Percentiles rank a stretch among this genome's conserved stretches.
These are phyloP conservation scores for Niveomyces coronatus DNA, from an alignment of 2,329 filamentous ascomycete species.

Conservation along the genomic window DNA sequence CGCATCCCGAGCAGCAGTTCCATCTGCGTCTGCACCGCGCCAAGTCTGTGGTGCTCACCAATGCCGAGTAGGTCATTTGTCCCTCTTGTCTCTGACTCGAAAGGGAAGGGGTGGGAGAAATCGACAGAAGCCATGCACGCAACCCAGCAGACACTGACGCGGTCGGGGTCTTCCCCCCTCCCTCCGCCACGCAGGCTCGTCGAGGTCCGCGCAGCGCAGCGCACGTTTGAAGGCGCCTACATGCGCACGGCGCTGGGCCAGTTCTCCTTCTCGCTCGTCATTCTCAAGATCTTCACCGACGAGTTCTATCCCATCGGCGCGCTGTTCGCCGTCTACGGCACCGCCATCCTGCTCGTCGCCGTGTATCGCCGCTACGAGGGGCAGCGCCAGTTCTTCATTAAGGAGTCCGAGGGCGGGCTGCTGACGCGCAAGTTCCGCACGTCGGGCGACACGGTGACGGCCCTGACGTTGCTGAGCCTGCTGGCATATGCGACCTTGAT, in stretches of 20 bases:
- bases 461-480: constrained; percentile 47
- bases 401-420: constrained; percentile 21
- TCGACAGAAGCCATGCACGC: background rate
- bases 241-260: constrained; percentile 89
- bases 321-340: constrained; percentile 84
- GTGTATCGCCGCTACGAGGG: constrained; percentile 83
- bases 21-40: constrained; percentile 72
- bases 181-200: constrained; percentile 51
- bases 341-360: constrained; percentile 71
- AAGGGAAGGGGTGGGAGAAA: background rate
- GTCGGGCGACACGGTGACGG: constrained; percentile 50
- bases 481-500: constrained; percentile 47
- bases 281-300: constrained; percentile 85
- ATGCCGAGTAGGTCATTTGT: constrained; percentile 58
- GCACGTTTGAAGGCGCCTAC: constrained; percentile 96
- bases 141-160: background rate
- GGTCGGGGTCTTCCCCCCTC: background rate
- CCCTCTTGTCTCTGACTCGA: background rate
- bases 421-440: constrained; percentile 48
- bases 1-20: constrained; percentile 60
- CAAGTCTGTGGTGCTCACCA: constrained; percentile 66
- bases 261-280: constrained; percentile 88
- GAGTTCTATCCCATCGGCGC: constrained; percentile 98
- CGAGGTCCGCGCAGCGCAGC: constrained; percentile 87
- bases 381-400: constrained; percentile 82